Conservation (phyloP, 1,139 yeast genomes). For the Pichia sp. region DNA sequence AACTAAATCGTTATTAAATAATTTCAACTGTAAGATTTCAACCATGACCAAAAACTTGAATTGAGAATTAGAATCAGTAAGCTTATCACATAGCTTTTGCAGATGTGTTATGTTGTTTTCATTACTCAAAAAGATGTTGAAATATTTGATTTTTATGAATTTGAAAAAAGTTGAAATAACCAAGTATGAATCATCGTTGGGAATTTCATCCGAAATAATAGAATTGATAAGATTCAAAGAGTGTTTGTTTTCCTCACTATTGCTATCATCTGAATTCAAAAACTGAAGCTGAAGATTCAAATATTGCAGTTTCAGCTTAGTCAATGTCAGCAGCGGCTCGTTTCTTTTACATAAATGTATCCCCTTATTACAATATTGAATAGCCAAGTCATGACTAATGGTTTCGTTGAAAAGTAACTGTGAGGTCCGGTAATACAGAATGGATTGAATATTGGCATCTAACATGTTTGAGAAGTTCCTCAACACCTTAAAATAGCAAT, state of each 20-base stretch:
- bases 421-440: slow-evolving; percentile 31
- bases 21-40: slow-evolving; percentile 1
- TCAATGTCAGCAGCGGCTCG: slow-evolving; percentile 6
- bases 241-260: too few species aligned
- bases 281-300: slow-evolving; percentile 29
- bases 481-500: slow-evolving; percentile 29
- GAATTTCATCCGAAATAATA: not conserved
- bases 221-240: too few species aligned
- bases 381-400: slow-evolving; percentile 31
- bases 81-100: slow-evolving; percentile 8
- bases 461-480: slow-evolving; percentile 26
- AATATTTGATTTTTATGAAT: slow-evolving; percentile 27
- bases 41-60: slow-evolving; percentile 7
- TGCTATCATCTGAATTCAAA: too few species aligned
- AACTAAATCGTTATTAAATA: slow-evolving; percentile 8
- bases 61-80: not conserved
- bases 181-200: not conserved
- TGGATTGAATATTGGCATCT: slow-evolving; percentile 28
- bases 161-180: slow-evolving; percentile 18
- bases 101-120: slow-evolving; percentile 26
- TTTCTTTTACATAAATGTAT: slow-evolving; percentile 29
- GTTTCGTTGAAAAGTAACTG: slow-evolving; percentile 35
- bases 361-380: slow-evolving; percentile 33
- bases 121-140: slow-evolving; percentile 23
- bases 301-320: slow-evolving; percentile 28